Evolutionary conservation across 805 yeast genomes (phyloP).

Genomic region (Monosporozyma siamensis): DNA sequence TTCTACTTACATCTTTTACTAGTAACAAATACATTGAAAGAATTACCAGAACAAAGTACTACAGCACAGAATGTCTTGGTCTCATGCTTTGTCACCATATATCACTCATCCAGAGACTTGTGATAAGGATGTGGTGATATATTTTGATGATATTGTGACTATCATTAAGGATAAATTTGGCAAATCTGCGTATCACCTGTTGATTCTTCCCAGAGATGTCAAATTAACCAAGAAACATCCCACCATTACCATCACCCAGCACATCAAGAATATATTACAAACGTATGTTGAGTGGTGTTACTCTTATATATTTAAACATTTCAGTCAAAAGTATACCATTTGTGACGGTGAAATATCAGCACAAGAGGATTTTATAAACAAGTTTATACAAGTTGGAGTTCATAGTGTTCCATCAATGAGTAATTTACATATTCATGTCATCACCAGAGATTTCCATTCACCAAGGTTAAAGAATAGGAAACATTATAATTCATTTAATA

Average conservation of each 20-base stretch:
- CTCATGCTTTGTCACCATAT: constrained; percentile 40
- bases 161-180: constrained; percentile 56
- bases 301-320: constrained; percentile 26
- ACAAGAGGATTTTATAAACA: constrained; percentile 13
- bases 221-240: constrained; percentile 42
- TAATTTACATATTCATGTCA: constrained; percentile 65
- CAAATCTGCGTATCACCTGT: constrained; percentile 50
- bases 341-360: constrained; percentile 8
- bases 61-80: constrained; percentile 37
- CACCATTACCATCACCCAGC: constrained; percentile 33
- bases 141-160: constrained; percentile 42
- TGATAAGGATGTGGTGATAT: constrained; percentile 33
- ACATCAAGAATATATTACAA: constrained; percentile 33
- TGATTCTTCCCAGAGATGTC: constrained; percentile 47
- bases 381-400: constrained; percentile 45
- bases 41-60: background rate
- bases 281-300: constrained; percentile 20
- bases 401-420: constrained; percentile 63
- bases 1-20: background rate
- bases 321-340: constrained; percentile 8
- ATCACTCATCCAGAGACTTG: constrained; percentile 38
- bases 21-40: too few relatives aligned
- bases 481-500: constrained; percentile 66
- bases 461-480: constrained; percentile 45
- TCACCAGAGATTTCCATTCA: constrained; percentile 55